These are phyloP conservation scores for Annulohypoxylon bovei DNA, from an alignment of 495 filamentous ascomycete species.

Conservation along the genomic window DNA sequence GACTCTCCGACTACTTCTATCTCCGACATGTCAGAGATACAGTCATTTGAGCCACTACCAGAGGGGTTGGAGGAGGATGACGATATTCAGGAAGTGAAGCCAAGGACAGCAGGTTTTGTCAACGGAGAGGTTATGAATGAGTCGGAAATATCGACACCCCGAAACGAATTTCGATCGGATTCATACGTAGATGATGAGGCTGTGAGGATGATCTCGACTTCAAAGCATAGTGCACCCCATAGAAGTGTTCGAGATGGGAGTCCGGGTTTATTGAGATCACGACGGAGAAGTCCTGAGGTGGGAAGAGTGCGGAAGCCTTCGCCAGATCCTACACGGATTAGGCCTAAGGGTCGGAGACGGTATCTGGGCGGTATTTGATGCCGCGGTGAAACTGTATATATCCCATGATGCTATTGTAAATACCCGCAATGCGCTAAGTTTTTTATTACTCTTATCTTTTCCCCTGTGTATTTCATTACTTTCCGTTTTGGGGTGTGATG, in stretches of 20 bases:
- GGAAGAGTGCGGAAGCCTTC: slow-evolving; percentile 54
- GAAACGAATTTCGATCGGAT: slow-evolving; percentile 43
- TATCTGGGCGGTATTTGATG: slow-evolving; percentile 19
- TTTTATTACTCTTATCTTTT: slow-evolving; percentile 11
- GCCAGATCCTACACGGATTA: slow-evolving; percentile 47
- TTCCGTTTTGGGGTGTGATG: slow-evolving; percentile 24
- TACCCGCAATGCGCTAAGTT: slow-evolving; percentile 39
- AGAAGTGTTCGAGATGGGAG: slow-evolving; percentile 36
- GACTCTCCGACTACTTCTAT: slow-evolving; percentile 50
- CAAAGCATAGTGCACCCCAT: slow-evolving; percentile 36
- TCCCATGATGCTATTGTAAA: slow-evolving; percentile 41
- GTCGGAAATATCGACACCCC: slow-evolving; percentile 54
- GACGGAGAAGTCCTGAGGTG: slow-evolving; percentile 51
- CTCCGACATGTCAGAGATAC: slow-evolving; percentile 49
- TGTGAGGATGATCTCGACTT: slow-evolving; percentile 36
- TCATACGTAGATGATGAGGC: slow-evolving; percentile 43
- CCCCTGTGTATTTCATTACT: slow-evolving; percentile 1
- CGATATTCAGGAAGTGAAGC: slow-evolving; percentile 22
- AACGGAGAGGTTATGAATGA: slow-evolving; percentile 37
- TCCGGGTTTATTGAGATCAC: slow-evolving; percentile 45
- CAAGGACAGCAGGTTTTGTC: slow-evolving; percentile 1
- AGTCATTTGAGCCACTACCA: slow-evolving; percentile 25
- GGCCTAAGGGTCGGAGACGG: slow-evolving; percentile 49
- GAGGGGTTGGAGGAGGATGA: slow-evolving; percentile 27
- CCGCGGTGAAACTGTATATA: slow-evolving; percentile 41